phyloP scores from a whole-genome alignment of 305 asterid species.

The Rubia tinctorum region DNA sequence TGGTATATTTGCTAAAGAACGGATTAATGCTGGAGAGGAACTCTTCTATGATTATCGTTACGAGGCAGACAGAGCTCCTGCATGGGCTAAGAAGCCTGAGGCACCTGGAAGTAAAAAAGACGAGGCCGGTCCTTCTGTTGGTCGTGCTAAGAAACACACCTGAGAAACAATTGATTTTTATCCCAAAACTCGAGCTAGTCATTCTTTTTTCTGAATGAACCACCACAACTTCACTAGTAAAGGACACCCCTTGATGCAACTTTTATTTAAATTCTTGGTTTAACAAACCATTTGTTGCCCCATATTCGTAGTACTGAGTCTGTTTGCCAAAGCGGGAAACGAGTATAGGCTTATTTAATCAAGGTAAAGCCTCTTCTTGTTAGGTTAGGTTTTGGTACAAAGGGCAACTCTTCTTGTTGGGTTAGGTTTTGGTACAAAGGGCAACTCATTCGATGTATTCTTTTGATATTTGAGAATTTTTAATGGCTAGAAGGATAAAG shows the following conservation, averaged over 20 bases:
- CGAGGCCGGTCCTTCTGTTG: slow-evolving; percentile 54
- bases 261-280: slow-evolving; percentile 8
- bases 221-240: not conserved
- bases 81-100: slow-evolving; percentile 89
- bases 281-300: slow-evolving; percentile 9
- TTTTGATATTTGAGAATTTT: slow-evolving; percentile 10
- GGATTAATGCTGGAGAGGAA: slow-evolving; percentile 80
- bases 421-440: slow-evolving; percentile 7
- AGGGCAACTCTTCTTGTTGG: slow-evolving; percentile 14
- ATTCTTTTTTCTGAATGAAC: slow-evolving; percentile 25
- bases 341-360: slow-evolving; percentile 15
- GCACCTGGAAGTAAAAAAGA: slow-evolving; percentile 62
- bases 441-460: slow-evolving; percentile 11
- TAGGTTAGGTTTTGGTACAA: slow-evolving; percentile 8
- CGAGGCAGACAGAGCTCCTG: slow-evolving; percentile 71
- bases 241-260: slow-evolving; percentile 7
- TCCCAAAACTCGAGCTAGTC: slow-evolving; percentile 22
- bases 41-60: slow-evolving; percentile 87
- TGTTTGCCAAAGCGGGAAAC: slow-evolving; percentile 12
- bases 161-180: slow-evolving; percentile 27
- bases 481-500: slow-evolving; percentile 5
- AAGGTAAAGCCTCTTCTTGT: slow-evolving; percentile 8
- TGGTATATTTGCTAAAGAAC: slow-evolving; percentile 86
- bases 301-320: slow-evolving; percentile 5
- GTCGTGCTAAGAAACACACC: slow-evolving; percentile 75